These are phyloP conservation scores for Ophiostoma piceae DNA, from an alignment of 2,329 filamentous ascomycete genomes.

Conservation along the genomic window DNA sequence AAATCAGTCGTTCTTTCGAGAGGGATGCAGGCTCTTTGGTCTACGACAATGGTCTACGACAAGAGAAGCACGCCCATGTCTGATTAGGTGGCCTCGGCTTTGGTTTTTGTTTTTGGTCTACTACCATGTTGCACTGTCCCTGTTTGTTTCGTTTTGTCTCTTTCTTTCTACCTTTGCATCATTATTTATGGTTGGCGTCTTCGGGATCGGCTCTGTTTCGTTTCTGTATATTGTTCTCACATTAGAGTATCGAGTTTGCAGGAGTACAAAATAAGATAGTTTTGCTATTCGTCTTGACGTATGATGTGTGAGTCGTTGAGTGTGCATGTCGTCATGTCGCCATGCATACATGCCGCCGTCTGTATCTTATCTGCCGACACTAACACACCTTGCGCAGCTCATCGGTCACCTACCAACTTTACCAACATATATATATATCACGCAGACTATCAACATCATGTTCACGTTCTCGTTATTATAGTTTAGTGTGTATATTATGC, in stretches of 20 bases:
- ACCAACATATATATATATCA: too few species aligned
- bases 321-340: too few species aligned
- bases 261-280: slow-evolving; percentile 19
- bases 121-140: slow-evolving; percentile 8
- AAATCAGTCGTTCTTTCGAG: slow-evolving; percentile 5
- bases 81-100: slow-evolving; percentile 19
- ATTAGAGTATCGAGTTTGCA: slow-evolving; percentile 20
- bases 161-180: slow-evolving; percentile 2
- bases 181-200: slow-evolving; percentile 22
- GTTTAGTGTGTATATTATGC: slow-evolving; percentile 12
- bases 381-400: too few species aligned
- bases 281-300: neutral
- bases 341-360: too few species aligned
- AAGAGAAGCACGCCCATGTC: neutral
- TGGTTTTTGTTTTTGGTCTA: slow-evolving; percentile 10
- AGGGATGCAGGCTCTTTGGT: too few species aligned
- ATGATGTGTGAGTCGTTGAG: neutral
- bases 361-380: too few species aligned
- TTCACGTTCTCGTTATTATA: neutral
- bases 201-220: slow-evolving; percentile 15
- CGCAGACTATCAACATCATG: too few species aligned
- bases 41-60: too few species aligned
- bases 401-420: too few species aligned
- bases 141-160: neutral
- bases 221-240: slow-evolving; percentile 18